Evolutionary conservation across 129 eudicot species (phyloP), one percentile per base, ranked within the genome.

Genomic region (Centaurea solstitialis): DNA sequence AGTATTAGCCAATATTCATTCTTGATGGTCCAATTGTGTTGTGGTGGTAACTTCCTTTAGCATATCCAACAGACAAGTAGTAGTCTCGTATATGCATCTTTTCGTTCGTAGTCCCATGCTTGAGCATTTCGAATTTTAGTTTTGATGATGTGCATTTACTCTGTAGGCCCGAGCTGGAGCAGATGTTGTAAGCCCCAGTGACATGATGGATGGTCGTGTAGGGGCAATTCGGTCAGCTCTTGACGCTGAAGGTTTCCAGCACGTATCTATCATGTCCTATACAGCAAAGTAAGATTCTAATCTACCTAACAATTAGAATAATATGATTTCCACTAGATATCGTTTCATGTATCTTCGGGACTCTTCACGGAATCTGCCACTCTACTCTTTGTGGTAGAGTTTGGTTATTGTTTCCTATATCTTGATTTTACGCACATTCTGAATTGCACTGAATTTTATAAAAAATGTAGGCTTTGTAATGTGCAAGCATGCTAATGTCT

Each of bases 151-250:
- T n/a, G 21, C 5, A 18, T 83, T 69, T 18, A 28, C 23, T 33
- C 20, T 67, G 68, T 84, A 94, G 98, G 98, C 98, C 38, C 90
- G 94, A 81, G 98, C 98, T 70, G 99, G 99, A 35, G 99, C 99
- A 9, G 99, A 96, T 89, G 96, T 96, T 50, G 93, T 96, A 74
- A 93, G 98, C 72, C 99, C 99, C 15, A 96, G 99, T 85, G 99
- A 96, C 84, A 96, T 96, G 99, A 96, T 96, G 99, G 99, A 96
- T 83, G 98, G 99, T 47, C 99, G 99, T 77, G 90, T 96, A 12
- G 99, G 98, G 47, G 98, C 98, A 64, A 91, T 96, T 82, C 91
- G 99, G 35, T 78, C 93, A 73, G 97, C 98, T 76, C 99, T 94
- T 85, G 99, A 96, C 84, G 95, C 93, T 21, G 97, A 93, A 78